A percentile compares a stretch with the other conserved stretches of the same genome.
These are phyloP conservation scores for Zea mays DNA, from an alignment of 176 grass and related monocot species.

Conservation along the genomic window Zm-B73-REFERENCE-NAM-5.0 NC_050100.1:37013501-37014000, in stretches of 20 bases:
- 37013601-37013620: conserved; percentile 25
- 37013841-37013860: conserved; percentile 3
- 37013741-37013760: conserved; percentile 29
- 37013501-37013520: too few species aligned
- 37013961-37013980: conserved; percentile 17
- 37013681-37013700: too few species aligned
- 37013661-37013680: conserved; percentile 90
- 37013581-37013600: too few species aligned
- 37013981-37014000: conserved; percentile 15
- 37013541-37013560: too few species aligned
- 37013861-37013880: conserved; percentile 25
- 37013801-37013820: too few species aligned
- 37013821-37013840: not conserved
- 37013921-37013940: too few species aligned
- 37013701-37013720: conserved; percentile 69
- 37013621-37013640: conserved; percentile 44
- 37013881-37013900: conserved; percentile 3
- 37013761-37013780: conserved; percentile 19
- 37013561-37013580: too few species aligned
- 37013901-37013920: not conserved
- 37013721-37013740: conserved; percentile 92
- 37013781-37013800: not conserved
- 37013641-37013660: conserved; percentile 87
- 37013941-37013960: conserved; percentile 11
- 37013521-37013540: too few species aligned